A percentile compares a stretch with the other conserved stretches of the same genome.
Conservation (phyloP, 2,329 filamentous ascomycete genomes). For the Lecanoromycetidae sp. region DNA sequence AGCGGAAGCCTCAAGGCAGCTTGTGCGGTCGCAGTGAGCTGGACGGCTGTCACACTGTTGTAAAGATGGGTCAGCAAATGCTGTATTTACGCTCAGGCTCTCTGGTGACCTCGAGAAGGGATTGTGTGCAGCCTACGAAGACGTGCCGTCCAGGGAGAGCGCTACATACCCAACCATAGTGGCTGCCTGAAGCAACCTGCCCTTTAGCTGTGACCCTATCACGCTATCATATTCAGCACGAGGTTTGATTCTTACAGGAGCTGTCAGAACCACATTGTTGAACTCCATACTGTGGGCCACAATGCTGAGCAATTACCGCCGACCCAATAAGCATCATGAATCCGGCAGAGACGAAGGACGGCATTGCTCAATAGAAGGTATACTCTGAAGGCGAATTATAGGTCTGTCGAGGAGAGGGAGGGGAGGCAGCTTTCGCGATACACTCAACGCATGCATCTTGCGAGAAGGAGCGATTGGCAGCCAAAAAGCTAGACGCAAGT, state of each 20-base stretch:
- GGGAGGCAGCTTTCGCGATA: too few relatives aligned
- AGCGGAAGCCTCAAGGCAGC: constrained; percentile 26
- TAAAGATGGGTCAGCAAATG: constrained; percentile 20
- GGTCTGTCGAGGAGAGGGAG: too few relatives aligned
- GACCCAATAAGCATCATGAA: constrained; percentile 19
- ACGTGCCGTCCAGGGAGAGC: too few relatives aligned
- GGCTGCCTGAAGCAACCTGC: constrained; percentile 13
- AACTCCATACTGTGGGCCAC: constrained; percentile 26
- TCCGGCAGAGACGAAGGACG: neutral
- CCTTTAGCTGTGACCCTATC: too few relatives aligned
- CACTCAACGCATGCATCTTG: too few relatives aligned
- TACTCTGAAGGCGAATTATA: too few relatives aligned
- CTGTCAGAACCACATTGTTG: constrained; percentile 25
- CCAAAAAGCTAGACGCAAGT: too few relatives aligned
- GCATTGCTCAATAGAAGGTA: neutral
- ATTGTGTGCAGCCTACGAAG: too few relatives aligned
- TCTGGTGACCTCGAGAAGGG: too few relatives aligned
- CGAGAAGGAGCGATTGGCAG: too few relatives aligned
- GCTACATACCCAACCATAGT: constrained; percentile 10
- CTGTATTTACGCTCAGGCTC: neutral
- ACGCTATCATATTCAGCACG: too few relatives aligned
- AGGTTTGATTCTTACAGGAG: constrained; percentile 24
- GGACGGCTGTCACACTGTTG: constrained; percentile 25
- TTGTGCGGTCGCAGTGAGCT: constrained; percentile 27
- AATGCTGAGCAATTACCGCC: constrained; percentile 26